These are phyloP conservation scores for Cladosporium sp. DNA, from an alignment of 2,329 filamentous ascomycete genomes.

Conservation along the genomic window DNA sequence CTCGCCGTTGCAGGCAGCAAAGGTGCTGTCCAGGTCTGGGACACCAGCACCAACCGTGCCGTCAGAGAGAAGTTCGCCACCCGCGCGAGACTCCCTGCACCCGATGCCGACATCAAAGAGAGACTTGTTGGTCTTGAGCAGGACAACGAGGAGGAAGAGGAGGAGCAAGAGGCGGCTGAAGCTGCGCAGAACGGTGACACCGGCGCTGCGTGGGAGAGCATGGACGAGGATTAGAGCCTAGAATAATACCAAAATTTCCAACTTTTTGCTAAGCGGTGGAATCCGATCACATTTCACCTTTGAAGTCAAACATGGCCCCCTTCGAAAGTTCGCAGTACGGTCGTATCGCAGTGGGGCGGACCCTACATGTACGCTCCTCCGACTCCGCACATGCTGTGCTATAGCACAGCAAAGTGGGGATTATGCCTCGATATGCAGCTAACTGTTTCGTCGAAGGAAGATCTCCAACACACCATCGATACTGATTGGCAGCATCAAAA, in stretches of 20 bases:
- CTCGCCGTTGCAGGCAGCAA: conserved; percentile 93
- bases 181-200: conserved; percentile 47
- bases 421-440: neutral
- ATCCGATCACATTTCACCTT: neutral
- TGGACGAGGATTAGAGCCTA: conserved; percentile 39
- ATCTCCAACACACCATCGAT: neutral
- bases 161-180: conserved; percentile 60
- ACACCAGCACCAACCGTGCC: conserved; percentile 88
- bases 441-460: neutral
- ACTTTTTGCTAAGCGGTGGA: neutral
- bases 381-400: neutral
- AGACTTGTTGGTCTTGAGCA: conserved; percentile 73
- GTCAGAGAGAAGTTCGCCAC: conserved; percentile 82
- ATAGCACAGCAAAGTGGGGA: neutral
- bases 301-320: neutral
- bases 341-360: neutral
- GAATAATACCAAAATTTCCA: conserved; percentile 2
- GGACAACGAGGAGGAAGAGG: conserved; percentile 64
- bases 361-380: neutral
- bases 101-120: conserved; percentile 68
- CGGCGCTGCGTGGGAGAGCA: conserved; percentile 39
- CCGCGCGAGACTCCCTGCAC: conserved; percentile 58
- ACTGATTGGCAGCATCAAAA: neutral
- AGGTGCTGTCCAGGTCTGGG: conserved; percentile 91
- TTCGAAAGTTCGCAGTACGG: neutral